Conservation (phyloP, 176 grass and related monocot genomes). For the Eremochloa ophiuroides region DNA sequence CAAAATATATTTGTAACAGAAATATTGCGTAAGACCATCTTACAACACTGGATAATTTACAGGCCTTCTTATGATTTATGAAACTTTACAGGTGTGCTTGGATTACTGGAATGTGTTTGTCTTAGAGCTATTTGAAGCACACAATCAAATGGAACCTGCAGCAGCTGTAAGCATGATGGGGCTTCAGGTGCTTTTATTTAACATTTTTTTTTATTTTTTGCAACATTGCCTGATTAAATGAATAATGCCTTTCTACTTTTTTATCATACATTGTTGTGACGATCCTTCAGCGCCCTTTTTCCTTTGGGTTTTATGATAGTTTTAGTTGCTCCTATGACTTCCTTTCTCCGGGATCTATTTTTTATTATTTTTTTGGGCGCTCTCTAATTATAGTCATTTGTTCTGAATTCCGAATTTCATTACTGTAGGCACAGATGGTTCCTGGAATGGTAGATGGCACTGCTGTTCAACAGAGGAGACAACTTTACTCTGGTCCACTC, state of each 20-base stretch:
- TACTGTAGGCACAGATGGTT: slow-evolving; percentile 46
- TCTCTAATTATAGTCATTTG: background rate
- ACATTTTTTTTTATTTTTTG: slow-evolving; percentile 1
- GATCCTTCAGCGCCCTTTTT: background rate
- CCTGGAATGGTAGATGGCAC: slow-evolving; percentile 83
- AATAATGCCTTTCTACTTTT: background rate
- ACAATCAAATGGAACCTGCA: slow-evolving; percentile 85
- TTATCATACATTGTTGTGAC: background rate
- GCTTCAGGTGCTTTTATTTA: slow-evolving; percentile 59
- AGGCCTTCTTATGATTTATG: slow-evolving; percentile 36
- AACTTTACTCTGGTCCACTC: slow-evolving; percentile 76
- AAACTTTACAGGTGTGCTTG: slow-evolving; percentile 71
- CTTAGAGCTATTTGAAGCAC: slow-evolving; percentile 92
- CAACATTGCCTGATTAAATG: background rate
- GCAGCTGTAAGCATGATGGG: slow-evolving; percentile 85
- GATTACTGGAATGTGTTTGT: slow-evolving; percentile 99
- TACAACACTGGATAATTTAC: slow-evolving; percentile 10
- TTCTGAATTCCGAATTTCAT: slow-evolving; percentile 6
- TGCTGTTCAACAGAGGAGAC: slow-evolving; percentile 76
- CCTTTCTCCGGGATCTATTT: background rate
- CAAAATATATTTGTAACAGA: slow-evolving; percentile 16
- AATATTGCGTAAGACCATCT: background rate
- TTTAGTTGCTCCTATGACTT: background rate
- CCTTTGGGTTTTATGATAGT: background rate
- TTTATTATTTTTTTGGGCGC: slow-evolving; percentile 11